These are phyloP conservation scores for Serendipita sp. DNA, from an alignment of 768 basidiomycete species.

Conservation along the genomic window DNA sequence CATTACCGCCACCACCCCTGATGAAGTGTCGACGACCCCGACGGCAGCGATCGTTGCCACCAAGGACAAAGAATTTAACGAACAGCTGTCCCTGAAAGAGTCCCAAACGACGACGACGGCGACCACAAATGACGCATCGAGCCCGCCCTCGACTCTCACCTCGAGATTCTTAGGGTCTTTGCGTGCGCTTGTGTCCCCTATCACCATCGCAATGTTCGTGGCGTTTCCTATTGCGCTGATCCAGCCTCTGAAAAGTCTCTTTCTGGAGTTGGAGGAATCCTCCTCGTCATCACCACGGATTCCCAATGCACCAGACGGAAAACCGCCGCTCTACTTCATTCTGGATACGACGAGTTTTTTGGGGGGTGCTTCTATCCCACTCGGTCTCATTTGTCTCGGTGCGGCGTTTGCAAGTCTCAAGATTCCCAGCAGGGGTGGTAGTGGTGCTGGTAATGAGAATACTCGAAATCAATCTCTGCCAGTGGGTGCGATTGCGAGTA, in stretches of 20 bases:
- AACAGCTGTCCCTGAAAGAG: neutral
- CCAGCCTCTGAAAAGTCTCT: conserved; percentile 43
- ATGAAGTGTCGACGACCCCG: neutral
- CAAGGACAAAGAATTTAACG: neutral
- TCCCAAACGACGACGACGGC: neutral
- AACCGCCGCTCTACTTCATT: conserved; percentile 48
- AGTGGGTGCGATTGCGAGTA: conserved; percentile 34
- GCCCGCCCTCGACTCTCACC: no score
- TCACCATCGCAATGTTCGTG: conserved; percentile 37
- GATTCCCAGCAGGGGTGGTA: conserved; percentile 26
- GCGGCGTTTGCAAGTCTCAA: conserved; percentile 44
- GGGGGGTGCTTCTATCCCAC: conserved; percentile 46
- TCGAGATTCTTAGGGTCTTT: no score
- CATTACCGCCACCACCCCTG: no score
- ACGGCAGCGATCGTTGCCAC: neutral
- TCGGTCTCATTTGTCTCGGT: conserved; percentile 47
- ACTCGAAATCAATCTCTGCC: conserved; percentile 26
- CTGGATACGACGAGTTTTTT: conserved; percentile 42
- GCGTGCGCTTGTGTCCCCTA: conserved; percentile 29
- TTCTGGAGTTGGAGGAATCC: conserved; percentile 32
- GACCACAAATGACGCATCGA: no score
- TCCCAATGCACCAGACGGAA: conserved; percentile 44
- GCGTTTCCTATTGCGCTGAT: conserved; percentile 42
- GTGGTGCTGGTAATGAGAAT: no score
- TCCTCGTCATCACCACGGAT: no score